Evolutionary conservation across 1,284 basidiomycete genomes (phyloP).

Genomic region (Ustilago sp.): DNA sequence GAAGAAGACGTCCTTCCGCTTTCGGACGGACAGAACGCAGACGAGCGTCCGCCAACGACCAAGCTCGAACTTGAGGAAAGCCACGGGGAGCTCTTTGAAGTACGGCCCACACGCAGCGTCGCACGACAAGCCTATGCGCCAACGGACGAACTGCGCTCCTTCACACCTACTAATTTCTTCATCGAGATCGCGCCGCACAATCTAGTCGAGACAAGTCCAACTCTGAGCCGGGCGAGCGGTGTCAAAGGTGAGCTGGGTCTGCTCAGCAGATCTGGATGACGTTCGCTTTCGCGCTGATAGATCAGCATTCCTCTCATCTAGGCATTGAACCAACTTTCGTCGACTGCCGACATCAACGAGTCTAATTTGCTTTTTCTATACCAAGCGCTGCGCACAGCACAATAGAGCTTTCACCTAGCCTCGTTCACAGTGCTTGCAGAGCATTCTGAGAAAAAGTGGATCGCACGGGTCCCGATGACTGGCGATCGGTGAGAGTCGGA

Average conservation of each 20-base stretch:
- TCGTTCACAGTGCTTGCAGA: neutral
- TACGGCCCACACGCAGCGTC: neutral
- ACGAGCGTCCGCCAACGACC: neutral
- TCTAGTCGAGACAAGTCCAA: conserved; percentile 5
- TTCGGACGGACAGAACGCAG: neutral
- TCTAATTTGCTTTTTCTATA: neutral
- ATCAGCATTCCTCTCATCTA: neutral
- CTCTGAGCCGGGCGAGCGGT: neutral
- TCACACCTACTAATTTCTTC: neutral
- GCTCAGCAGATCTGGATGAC: neutral
- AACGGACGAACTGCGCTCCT: neutral
- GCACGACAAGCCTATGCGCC: neutral
- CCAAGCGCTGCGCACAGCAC: neutral
- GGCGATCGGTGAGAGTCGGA: no score
- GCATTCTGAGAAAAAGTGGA: neutral
- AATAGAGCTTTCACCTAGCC: neutral
- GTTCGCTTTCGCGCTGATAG: neutral
- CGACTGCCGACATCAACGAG: neutral
- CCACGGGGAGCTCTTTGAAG: no score
- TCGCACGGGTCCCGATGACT: no score
- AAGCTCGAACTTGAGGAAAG: neutral
- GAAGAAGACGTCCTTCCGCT: conserved; percentile 7
- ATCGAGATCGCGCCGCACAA: conserved; percentile 5
- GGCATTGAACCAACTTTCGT: neutral
- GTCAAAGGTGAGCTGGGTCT: neutral